These are phyloP conservation scores for Pogostemon cablin DNA, from an alignment of 257 asterid genomes.

Conservation along the genomic window DNA sequence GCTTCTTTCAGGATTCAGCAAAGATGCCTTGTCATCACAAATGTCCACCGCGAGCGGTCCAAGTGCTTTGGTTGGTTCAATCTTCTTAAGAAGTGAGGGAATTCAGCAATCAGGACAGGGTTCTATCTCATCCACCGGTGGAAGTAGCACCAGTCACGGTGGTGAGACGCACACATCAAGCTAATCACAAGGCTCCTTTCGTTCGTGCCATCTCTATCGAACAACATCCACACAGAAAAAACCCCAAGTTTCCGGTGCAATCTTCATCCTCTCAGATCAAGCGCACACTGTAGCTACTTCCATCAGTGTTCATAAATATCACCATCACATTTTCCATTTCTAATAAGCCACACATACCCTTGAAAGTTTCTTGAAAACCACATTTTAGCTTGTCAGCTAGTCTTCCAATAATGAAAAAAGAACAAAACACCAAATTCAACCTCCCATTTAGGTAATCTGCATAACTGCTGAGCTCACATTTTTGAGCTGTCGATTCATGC, in stretches of 20 bases:
- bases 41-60: constrained; percentile 49
- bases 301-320: constrained; percentile 55
- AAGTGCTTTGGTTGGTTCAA: constrained; percentile 51
- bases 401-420: constrained; percentile 40
- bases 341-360: constrained; percentile 49
- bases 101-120: constrained; percentile 52
- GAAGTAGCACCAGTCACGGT: constrained; percentile 40
- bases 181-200: constrained; percentile 39
- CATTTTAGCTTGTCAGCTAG: constrained; percentile 39
- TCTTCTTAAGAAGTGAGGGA: constrained; percentile 49
- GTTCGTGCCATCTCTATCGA: constrained; percentile 37
- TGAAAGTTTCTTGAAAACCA: constrained; percentile 31
- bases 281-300: constrained; percentile 46
- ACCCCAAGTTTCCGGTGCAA: constrained; percentile 43
- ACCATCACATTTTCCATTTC: constrained; percentile 45
- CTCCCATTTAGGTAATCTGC: constrained; percentile 32
- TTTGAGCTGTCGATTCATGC: constrained; percentile 56
- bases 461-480: constrained; percentile 43
- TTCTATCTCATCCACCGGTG: constrained; percentile 43
- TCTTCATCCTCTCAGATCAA: constrained; percentile 41
- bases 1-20: constrained; percentile 41
- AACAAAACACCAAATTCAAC: constrained; percentile 17
- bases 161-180: constrained; percentile 59
- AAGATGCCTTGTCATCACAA: constrained; percentile 40
- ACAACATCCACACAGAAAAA: constrained; percentile 21